A percentile compares a stretch with the other conserved stretches of the same genome.
These are phyloP conservation scores for Huiozyma naganishii DNA, from an alignment of 805 yeast genomes.

Conservation along the genomic window DNA sequence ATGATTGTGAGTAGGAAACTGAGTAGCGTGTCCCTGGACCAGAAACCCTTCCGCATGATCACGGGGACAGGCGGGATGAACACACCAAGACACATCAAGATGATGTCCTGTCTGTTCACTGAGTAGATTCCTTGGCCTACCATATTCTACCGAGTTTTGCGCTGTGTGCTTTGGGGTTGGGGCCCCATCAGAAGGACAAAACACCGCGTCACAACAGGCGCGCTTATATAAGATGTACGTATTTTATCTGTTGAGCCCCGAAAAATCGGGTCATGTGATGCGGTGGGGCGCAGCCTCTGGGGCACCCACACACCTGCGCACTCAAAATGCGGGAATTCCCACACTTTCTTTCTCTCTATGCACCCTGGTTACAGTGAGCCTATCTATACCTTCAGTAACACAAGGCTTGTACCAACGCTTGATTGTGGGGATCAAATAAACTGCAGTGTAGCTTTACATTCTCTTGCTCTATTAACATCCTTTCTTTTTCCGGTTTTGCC, in stretches of 20 bases:
- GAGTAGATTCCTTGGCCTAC: constrained; percentile 3
- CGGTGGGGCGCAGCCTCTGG: not conserved
- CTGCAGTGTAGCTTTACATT: too few relatives aligned
- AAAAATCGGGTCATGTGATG: not conserved
- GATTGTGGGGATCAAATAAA: too few relatives aligned
- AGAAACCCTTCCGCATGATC: constrained; percentile 14
- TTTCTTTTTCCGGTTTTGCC: too few relatives aligned
- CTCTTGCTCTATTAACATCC: too few relatives aligned
- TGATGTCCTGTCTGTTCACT: constrained; percentile 17
- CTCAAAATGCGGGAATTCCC: not conserved
- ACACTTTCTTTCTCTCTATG: too few relatives aligned
- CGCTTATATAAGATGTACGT: too few relatives aligned
- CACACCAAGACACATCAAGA: constrained; percentile 11
- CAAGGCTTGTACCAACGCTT: too few relatives aligned
- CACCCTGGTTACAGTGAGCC: too few relatives aligned
- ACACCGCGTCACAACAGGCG: not conserved
- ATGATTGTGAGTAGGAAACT: constrained; percentile 12
- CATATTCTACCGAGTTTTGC: not conserved
- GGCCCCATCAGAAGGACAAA: not conserved
- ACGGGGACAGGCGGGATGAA: constrained; percentile 20
- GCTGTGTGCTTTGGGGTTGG: too few relatives aligned
- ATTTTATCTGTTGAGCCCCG: too few relatives aligned
- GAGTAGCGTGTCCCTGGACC: constrained; percentile 13
- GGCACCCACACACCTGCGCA: not conserved
- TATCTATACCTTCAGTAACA: too few relatives aligned